These are phyloP conservation scores for Fusarium nurragi DNA, from an alignment of 2,329 filamentous ascomycete species.

Conservation along the genomic window DNA sequence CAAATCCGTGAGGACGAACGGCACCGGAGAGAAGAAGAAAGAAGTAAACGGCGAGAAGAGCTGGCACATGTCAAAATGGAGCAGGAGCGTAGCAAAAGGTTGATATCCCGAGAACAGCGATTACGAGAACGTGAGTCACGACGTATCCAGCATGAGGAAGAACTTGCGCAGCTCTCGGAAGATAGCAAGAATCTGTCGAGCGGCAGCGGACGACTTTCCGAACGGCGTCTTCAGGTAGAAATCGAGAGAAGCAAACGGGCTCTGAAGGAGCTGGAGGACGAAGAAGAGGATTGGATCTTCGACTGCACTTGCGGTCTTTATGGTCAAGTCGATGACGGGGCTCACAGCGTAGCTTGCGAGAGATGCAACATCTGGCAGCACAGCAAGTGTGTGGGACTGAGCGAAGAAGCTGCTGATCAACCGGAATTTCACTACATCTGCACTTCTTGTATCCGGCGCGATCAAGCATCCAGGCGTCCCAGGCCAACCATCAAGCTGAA, in stretches of 20 bases:
- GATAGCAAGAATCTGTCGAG: slow-evolving; percentile 70
- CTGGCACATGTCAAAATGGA: slow-evolving; percentile 68
- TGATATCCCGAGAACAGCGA: slow-evolving; percentile 85
- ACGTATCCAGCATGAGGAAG: slow-evolving; percentile 84
- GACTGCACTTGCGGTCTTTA: slow-evolving; percentile 93
- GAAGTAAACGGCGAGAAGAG: slow-evolving; percentile 73
- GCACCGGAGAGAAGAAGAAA: slow-evolving; percentile 62
- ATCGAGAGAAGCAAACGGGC: slow-evolving; percentile 83
- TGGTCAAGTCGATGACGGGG: slow-evolving; percentile 93
- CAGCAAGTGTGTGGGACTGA: slow-evolving; percentile 87
- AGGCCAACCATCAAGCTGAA: slow-evolving; percentile 64
- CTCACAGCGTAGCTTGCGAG: slow-evolving; percentile 93
- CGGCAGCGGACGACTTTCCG: slow-evolving; percentile 72
- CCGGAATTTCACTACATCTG: slow-evolving; percentile 92
- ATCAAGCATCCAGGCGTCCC: slow-evolving; percentile 69
- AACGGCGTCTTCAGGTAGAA: slow-evolving; percentile 81
- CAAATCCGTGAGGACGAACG: slow-evolving; percentile 74
- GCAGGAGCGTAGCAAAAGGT: slow-evolving; percentile 78
- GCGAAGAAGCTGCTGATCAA: slow-evolving; percentile 79
- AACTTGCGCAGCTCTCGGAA: slow-evolving; percentile 81
- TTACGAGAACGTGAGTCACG: slow-evolving; percentile 86
- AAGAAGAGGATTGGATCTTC: slow-evolving; percentile 92
- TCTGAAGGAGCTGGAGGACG: slow-evolving; percentile 73
- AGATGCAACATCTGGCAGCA: slow-evolving; percentile 97
- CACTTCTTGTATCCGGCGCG: slow-evolving; percentile 75